Conservation (phyloP, 257 asterid species). For the Pogostemon cablin region DNA sequence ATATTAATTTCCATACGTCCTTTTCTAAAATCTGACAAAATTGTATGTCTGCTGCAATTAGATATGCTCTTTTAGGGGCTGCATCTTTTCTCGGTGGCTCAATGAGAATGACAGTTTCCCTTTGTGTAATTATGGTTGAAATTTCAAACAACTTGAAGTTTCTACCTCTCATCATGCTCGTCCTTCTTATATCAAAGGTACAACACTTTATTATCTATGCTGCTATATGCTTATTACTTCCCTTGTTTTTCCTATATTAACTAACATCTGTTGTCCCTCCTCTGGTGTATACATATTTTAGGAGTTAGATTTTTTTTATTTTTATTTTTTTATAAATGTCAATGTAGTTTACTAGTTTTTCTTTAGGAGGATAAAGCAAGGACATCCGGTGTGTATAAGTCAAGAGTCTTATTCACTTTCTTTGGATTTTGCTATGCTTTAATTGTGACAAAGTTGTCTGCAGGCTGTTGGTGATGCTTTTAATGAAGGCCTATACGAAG, state of each 20-base stretch:
- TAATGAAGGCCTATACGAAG: slow-evolving; percentile 95
- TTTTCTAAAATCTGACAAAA: slow-evolving; percentile 28
- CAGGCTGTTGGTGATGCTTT: slow-evolving; percentile 99
- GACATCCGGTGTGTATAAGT: slow-evolving; percentile 23
- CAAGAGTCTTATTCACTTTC: slow-evolving; percentile 16
- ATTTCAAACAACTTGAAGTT: slow-evolving; percentile 90
- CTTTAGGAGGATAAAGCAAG: background rate
- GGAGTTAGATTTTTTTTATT: no score
- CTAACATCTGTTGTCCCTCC: background rate
- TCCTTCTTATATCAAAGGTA: slow-evolving; percentile 97
- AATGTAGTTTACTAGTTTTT: background rate
- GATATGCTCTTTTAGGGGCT: slow-evolving; percentile 97
- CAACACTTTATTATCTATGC: slow-evolving; percentile 16
- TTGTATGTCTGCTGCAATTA: slow-evolving; percentile 38
- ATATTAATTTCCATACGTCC: slow-evolving; percentile 12
- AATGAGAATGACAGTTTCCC: slow-evolving; percentile 99
- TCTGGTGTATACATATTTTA: background rate
- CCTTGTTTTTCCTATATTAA: background rate
- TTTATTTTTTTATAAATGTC: no score
- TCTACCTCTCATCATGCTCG: slow-evolving; percentile 97
- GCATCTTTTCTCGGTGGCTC: slow-evolving; percentile 99
- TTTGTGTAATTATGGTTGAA: slow-evolving; percentile 98
- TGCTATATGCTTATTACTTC: slow-evolving; percentile 4
- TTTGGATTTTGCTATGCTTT: slow-evolving; percentile 7
- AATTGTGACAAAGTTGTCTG: slow-evolving; percentile 22